Percentiles rank a stretch among this genome's conserved stretches.
phyloP scores from a whole-genome alignment of 2,329 filamentous ascomycete genomes.

The Aspergillaceae sp. region DNA sequence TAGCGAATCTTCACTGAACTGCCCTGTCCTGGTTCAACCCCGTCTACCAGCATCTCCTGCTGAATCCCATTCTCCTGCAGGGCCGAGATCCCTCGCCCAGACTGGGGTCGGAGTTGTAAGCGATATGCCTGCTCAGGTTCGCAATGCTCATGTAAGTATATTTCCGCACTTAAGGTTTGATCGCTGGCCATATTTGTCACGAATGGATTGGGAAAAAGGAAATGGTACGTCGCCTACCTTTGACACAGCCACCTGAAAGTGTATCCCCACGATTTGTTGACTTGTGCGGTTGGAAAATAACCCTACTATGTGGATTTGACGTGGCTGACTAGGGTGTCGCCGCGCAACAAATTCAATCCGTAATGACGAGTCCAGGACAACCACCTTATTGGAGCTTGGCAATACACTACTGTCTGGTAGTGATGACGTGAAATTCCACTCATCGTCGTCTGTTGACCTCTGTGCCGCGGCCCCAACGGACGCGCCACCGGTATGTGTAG shows the following conservation, averaged over 20 bases:
- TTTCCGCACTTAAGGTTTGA: not conserved
- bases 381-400: constrained; percentile 54
- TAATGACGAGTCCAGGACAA: constrained; percentile 61
- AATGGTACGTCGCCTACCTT: constrained; percentile 52
- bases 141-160: not conserved
- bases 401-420: constrained; percentile 53
- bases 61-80: constrained; percentile 67
- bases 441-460: constrained; percentile 59
- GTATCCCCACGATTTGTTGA: constrained; percentile 65
- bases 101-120: constrained; percentile 76
- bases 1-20: constrained; percentile 80
- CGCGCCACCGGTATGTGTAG: constrained; percentile 4
- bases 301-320: constrained; percentile 60
- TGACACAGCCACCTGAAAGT: constrained; percentile 87
- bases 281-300: constrained; percentile 75
- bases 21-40: constrained; percentile 64
- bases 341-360: constrained; percentile 65
- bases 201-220: not conserved
- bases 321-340: constrained; percentile 46
- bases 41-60: constrained; percentile 70
- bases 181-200: too few species aligned
- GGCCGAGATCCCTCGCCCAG: constrained; percentile 64
- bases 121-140: constrained; percentile 58
- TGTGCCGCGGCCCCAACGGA: constrained; percentile 10
- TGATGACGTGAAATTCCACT: constrained; percentile 88